Base-by-base conservation (phyloP, 805 yeast species). In the Candida morakotiae region DNA sequence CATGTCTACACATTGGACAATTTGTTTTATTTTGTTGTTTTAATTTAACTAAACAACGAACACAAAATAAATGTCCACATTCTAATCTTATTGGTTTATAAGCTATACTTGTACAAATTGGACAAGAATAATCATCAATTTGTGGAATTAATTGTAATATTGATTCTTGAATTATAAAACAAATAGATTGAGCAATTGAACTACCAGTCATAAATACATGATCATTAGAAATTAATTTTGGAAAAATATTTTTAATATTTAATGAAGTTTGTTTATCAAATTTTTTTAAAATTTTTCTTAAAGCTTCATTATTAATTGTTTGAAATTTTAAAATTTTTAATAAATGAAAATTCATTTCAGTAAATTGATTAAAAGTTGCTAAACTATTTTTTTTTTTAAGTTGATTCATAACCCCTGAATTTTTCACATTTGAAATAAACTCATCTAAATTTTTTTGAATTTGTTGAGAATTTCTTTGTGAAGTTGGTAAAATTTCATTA, bases 101-200 rank as follows among this genome's bases (percentile, higher is more conserved):
- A 0, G 88, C 87, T 31, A 83, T 69, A 2, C 75, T 69, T 54
- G 75, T 72, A 52, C 93, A 83, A 8, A 83, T 77, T 1, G 89
- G 87, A 52, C 93, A 83, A 1, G 77, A 62, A 49, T 82, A 83
- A 53, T 84, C 91, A 34, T 83, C 89, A 4, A 84, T 58, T 53
- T 82, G 89, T 1, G 93, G 93, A 1, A 82, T 62, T 1, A 83
- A 56, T 20, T 71, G 67, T 25, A 83, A 55, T 13, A 83, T 56
- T 18, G 76, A 66, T 17, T 64, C 64, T 21, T 81, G 72, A 23
- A 83, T 77, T 20, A 80, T 67, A 25, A 59, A 67, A 49, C 83
- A 79, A 17, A 80, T 67, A 15, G 71, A 66, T 44, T 69, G 72
- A 0, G 81, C 73, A 31, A 81, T 55, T 6, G 80, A 72, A 9